Evolutionary conservation across 768 basidiomycete genomes (phyloP), one percentile per base, ranked within the genome.

Genomic region (Pulveroboletus sp.): DNA sequence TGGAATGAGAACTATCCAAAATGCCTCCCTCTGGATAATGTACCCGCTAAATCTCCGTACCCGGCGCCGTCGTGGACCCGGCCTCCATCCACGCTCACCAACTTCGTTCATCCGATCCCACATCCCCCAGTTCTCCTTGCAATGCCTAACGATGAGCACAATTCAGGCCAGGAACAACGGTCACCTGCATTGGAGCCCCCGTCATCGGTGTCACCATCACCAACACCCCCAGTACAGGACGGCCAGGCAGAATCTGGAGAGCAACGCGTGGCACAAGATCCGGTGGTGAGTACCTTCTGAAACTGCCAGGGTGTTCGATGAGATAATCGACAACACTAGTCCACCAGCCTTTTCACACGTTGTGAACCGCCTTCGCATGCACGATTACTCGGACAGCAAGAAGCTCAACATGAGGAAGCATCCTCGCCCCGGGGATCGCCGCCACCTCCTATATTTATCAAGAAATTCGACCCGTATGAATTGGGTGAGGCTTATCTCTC

Each of bases 381-480:
- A 36, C 50, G 11, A 14, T 46, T 47, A 36, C 49, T 51, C 10
- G 6, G 57, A 8, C 47, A 3, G 24, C 3, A 44, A 43, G 47
- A 43, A 5, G 14, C 27, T 3, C 28, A 14, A 43, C 6, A 2
- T 3, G 38, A 40, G 2, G 32, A 36, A 8, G 12, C 12, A 32
- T 32, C 32, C 11, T 32, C 32, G 12, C 12, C 32, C 3, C 32
- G 10, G 32, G 32, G 3, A 32, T 12, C 32, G 2, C 24, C 47
- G 5, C 38, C 58, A n/a, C 49, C 32, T 5, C 37, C 36, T 9
- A 68, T 61, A 38, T 52, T 60, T 15, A 18, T 64, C 32, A 66
- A 54, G 39, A 66, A 66, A 37, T 33, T 64, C 3, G 67, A 68
- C 43, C 65, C 65, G 0, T 68, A 66, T 6, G 64, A 67, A 33